Evolutionary conservation across 495 filamentous ascomycete species (phyloP).

Genomic region (Neurospora africana): DNA sequence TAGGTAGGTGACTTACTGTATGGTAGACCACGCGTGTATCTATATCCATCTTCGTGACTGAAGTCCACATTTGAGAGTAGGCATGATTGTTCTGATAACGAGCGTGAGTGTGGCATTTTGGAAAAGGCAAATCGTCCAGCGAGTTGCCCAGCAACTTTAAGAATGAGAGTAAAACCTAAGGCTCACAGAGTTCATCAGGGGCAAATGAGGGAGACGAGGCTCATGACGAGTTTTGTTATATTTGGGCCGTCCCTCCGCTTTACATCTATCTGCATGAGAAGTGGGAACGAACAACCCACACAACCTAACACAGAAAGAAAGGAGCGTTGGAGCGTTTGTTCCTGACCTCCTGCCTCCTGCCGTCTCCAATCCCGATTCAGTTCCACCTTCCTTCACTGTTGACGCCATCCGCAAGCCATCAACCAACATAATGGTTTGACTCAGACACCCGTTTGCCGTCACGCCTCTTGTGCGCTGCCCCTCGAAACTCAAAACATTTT

Average conservation of each 20-base stretch:
- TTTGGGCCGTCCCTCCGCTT: neutral
- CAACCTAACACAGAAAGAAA: neutral
- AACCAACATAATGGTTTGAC: neutral
- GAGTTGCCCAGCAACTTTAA: neutral
- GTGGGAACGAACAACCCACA: neutral
- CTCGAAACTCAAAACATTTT: neutral
- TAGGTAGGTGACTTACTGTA: neutral
- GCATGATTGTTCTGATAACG: neutral
- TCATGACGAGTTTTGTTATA: neutral
- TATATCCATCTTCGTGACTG: neutral
- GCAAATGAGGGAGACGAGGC: neutral
- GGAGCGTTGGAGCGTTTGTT: neutral
- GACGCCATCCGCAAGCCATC: neutral
- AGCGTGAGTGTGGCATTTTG: slow-evolving; percentile 7
- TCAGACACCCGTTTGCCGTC: neutral
- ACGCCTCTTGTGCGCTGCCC: neutral
- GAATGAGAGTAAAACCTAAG: neutral
- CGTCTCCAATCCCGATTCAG: neutral
- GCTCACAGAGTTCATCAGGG: neutral
- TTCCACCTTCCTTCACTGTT: neutral
- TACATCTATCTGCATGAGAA: neutral
- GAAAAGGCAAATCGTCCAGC: neutral
- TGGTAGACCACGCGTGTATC: neutral
- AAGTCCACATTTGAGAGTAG: neutral
- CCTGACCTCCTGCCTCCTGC: neutral